Base-by-base conservation (phyloP, 768 basidiomycete genomes). In the Mycena vulgaris region DNA sequence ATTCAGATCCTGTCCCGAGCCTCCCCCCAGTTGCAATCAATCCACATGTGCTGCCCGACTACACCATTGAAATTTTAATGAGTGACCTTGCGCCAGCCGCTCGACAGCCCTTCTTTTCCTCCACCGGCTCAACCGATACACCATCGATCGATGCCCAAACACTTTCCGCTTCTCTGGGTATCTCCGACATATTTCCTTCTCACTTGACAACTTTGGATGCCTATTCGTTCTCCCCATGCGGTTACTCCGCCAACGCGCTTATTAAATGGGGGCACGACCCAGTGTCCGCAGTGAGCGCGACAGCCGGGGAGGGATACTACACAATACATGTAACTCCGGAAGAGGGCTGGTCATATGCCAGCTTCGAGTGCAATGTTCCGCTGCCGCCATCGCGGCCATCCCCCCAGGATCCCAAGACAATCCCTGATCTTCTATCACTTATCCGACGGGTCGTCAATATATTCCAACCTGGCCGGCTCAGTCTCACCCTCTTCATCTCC, bases 281-380 rank as follows among this genome's bases (percentile, higher is more conserved):
- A 28, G 69, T 67, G 37, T 73, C 76, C 59, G 67, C 39, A 65
- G 75, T 66, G 66, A 70, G 72, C 53, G 77, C 73, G 53, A 57
- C 42, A 17, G 71, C 63, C 21, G 90, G 90, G 19, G 98, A 98
- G 80, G 95, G 97, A 42, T 99, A 99, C 81, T 98, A 95, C 79
- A 98, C 96, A 9, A 97, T 99, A 64, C 98, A 99, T 79, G 97
- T 99, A 68, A 99, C 98, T 0, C 98, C 98, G 30, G 98, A 99
- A 81, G 92, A 94, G 75, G 97, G 95, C 64, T 99, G 96, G 94
- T 98, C 96, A 52, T 99, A 98, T 80, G 98, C 98, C 72, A 95
- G 94, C 76, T 99, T 99, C 84, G 98, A 99, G 82, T 97, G 95
- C 84, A 99, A 99, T 81, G 90, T 98, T n/a, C 95, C 95, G 5